phyloP scores from a whole-genome alignment of 2,329 filamentous ascomycete species.

The Claviceps purpurea region DNA sequence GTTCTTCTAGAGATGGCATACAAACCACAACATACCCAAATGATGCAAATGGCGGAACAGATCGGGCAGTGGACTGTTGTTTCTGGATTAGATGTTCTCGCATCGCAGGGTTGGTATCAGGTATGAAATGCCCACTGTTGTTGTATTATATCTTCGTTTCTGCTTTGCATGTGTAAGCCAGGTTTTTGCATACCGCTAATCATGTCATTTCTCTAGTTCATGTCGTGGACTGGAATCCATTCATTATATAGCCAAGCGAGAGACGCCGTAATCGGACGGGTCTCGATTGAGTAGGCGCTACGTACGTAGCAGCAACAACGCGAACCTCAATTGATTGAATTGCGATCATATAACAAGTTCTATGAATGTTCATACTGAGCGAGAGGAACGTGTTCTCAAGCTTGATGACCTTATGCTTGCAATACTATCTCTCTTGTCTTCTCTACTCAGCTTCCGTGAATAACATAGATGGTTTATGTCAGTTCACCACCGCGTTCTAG shows the following conservation, averaged over 20 bases:
- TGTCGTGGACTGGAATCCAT: constrained; percentile 72
- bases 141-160: background rate
- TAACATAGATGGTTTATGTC: too few species aligned
- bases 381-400: too few species aligned
- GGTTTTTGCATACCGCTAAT: background rate
- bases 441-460: too few species aligned
- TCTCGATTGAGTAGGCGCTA: background rate
- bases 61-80: constrained; percentile 66
- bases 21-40: constrained; percentile 67
- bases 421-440: too few species aligned
- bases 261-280: constrained; percentile 36
- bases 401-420: too few species aligned
- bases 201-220: constrained; percentile 38
- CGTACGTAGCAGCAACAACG: background rate
- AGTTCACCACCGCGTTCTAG: too few species aligned
- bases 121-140: constrained; percentile 31
- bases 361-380: too few species aligned
- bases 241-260: constrained; percentile 60
- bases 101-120: constrained; percentile 83
- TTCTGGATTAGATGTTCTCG: constrained; percentile 76
- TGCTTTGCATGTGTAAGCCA: background rate
- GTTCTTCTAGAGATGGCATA: constrained; percentile 94
- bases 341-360: too few species aligned
- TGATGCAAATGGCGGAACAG: constrained; percentile 73
- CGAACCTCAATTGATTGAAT: too few species aligned